Evolutionary conservation across 805 yeast species (phyloP).

Genomic region (Saturnispora gosingensis): DNA sequence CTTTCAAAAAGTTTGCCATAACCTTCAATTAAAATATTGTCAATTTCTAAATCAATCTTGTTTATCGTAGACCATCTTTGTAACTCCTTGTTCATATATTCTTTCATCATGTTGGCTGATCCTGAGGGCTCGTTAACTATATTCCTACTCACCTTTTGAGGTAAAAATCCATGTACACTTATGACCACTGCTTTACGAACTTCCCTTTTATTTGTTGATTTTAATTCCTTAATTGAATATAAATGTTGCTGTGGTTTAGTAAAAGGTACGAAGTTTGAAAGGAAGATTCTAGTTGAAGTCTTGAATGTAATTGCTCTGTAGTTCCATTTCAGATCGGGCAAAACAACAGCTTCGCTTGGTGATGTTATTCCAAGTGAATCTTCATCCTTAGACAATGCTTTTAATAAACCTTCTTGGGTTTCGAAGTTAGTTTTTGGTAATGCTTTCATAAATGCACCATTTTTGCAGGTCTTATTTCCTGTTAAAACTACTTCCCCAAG

Average conservation of each 20-base stretch:
- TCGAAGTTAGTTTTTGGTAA: constrained; percentile 26
- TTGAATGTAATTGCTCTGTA: constrained; percentile 21
- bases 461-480: constrained; percentile 23
- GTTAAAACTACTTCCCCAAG: constrained; percentile 22
- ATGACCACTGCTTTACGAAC: constrained; percentile 59
- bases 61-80: constrained; percentile 47
- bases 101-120: constrained; percentile 71
- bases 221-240: constrained; percentile 15
- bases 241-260: constrained; percentile 25
- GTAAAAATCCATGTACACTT: constrained; percentile 94
- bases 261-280: constrained; percentile 16
- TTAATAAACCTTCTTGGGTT: constrained; percentile 16
- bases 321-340: constrained; percentile 21
- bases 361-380: background rate
- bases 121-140: constrained; percentile 91
- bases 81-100: constrained; percentile 68
- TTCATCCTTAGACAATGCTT: background rate
- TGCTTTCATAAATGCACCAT: constrained; percentile 19
- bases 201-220: background rate
- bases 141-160: constrained; percentile 72
- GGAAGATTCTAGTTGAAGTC: constrained; percentile 20
- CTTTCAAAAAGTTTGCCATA: constrained; percentile 85
- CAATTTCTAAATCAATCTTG: constrained; percentile 41
- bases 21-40: constrained; percentile 82
- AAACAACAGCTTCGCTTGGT: constrained; percentile 14